Evolutionary conservation across 495 filamentous ascomycete species (phyloP), one percentile per base, ranked within the genome.

Genomic region (Pseudomonodictys pantanalensis): DNA sequence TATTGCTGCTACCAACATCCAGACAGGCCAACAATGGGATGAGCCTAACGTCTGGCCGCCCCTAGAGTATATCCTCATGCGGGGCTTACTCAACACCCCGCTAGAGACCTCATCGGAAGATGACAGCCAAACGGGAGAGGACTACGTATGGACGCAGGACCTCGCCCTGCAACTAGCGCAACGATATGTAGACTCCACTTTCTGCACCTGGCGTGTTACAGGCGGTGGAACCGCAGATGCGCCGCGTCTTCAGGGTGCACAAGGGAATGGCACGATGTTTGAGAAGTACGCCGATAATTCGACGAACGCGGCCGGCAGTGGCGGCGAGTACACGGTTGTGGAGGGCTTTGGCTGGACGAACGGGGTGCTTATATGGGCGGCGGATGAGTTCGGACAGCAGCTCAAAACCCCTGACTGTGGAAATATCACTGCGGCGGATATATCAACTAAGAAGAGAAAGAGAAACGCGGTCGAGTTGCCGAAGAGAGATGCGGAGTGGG

Each of bases 311-410:
- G 52, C 49, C 3, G 67, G 67, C 30, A 62, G 67, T 3, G 67
- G 67, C 17, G 67, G 67, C 11, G 67, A 69, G 54, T 69, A 69
- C 39, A 49, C 50, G 47, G 67, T 69, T 8, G 67, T 69, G 2
- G 61, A 69, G 50, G 67, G 67, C 10, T 69, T 69, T 52, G 67
- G 67, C 3, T 69, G 67, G 67, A 68, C 49, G 7, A 69, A 69
- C 47, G 67, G 67, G 0, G 67, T 68, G 11, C 32, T 69, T 24
- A 68, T 69, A 20, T 69, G 67, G 67, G 50, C 52, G 8, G 67
- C 56, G 35, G 67, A 69, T 55, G 22, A 41, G 18, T 69, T 69
- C 60, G 67, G 65, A 7, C 29, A 57, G 52, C 29, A 60, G 17
- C 38, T 69, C 42, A 50, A 33, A 39, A 58, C 46, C 24, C 67